Percentiles rank a stretch among this genome's conserved stretches.
Conservation (phyloP, 139 green algal genomes). For the Chlorella sp. region DNA sequence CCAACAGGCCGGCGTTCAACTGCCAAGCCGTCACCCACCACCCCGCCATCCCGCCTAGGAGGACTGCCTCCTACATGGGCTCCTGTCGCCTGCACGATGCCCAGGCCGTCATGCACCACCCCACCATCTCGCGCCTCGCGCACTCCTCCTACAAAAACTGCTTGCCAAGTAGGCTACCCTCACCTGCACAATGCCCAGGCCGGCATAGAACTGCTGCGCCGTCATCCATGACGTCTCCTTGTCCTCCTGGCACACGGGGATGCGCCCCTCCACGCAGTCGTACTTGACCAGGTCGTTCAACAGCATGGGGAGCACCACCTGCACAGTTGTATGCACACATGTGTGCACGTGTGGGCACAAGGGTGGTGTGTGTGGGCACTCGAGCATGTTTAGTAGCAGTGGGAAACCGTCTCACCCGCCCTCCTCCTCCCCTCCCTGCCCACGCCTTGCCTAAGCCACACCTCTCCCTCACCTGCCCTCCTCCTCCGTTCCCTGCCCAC, state of each 20-base stretch:
- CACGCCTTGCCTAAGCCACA: not conserved
- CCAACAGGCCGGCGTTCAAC: too few species aligned
- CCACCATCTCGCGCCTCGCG: too few species aligned
- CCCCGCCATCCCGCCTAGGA: too few species aligned
- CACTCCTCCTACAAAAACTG: too few species aligned
- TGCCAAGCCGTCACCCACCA: too few species aligned
- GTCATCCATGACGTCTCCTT: slow-evolving; percentile 67
- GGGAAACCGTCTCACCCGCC: not conserved
- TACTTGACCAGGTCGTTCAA: slow-evolving; percentile 66
- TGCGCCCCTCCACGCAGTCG: slow-evolving; percentile 12
- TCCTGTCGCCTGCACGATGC: too few species aligned
- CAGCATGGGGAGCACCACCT: slow-evolving; percentile 90
- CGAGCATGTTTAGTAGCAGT: not conserved
- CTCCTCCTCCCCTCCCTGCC: not conserved
- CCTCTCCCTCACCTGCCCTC: not conserved
- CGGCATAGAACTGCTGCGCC: slow-evolving; percentile 78
- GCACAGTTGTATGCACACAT: too few species aligned
- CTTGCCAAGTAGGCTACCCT: too few species aligned
- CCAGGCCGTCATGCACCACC: too few species aligned
- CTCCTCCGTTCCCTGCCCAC: not conserved
- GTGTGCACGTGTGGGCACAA: slow-evolving; percentile 1
- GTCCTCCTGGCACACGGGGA: slow-evolving; percentile 10
- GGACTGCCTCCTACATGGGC: too few species aligned
- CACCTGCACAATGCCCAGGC: slow-evolving; percentile 48
- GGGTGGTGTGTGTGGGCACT: not conserved